Evolutionary conservation across 768 basidiomycete species (phyloP), one percentile per base, ranked within the genome.

Genomic region (Rhizopogon vinicolor): DNA sequence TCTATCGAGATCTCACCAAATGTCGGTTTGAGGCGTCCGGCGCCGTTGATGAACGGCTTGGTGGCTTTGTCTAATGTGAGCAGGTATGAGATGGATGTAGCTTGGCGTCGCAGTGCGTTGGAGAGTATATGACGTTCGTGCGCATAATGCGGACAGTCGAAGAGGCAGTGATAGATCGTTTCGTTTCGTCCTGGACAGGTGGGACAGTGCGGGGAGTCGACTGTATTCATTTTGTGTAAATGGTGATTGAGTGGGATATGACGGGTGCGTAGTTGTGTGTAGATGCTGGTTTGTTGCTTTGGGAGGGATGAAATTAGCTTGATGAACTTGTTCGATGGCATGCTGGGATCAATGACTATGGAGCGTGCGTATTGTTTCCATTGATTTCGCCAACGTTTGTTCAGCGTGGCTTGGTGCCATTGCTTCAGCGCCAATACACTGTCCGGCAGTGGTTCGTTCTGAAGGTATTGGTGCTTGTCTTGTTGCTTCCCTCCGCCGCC

Each of bases 221-320:
- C 54, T 28, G 55, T 58, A 0, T 53, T 48, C 7, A 76, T 68
- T 2, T 55, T 42, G 45, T 70, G 58, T 1, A 75, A 67, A 57
- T 74, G 62, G 13, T 62, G 50, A 22, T 66, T 61, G 0, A 75
- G 63, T 0, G 68, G 65, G 9, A 59, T 44, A 44, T 75, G 74
- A 1, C 65, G 68, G 1, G 68, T 67, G 1, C 65, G 44, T 18
- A 76, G 63, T 51, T 74, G 73, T 1, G 61, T 56, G 0, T 74
- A 42, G 4, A 73, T 35, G 43, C 65, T 63, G 7, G 62, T 55
- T 5, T 65, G 50, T 25, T 54, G 55, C 35, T 62, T 43, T 0
- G 56, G 49, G 5, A 69, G 39, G 0, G 33, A n/a, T 7, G 51
- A 33, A 8, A 56, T 50, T 0, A 54, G 25, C 48, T 58, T 62